Percentiles rank a stretch among this genome's conserved stretches.
These are phyloP conservation scores for Lipomyces japonicus DNA, from an alignment of 805 yeast genomes.

Conservation along the genomic window DNA sequence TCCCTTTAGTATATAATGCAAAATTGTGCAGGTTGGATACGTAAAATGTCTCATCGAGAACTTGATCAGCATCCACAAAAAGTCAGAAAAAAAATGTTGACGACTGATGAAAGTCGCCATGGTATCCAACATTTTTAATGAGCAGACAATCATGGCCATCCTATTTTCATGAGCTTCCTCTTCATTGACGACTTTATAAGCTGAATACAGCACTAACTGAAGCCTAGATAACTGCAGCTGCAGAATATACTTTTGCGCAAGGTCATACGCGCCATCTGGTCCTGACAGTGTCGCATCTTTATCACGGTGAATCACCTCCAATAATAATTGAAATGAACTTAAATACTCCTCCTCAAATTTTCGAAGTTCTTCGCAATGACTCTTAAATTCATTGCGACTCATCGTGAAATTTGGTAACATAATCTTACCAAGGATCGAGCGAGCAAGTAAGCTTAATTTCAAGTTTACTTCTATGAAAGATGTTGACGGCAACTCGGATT, in stretches of 20 bases:
- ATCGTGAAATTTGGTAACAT: conserved; percentile 6
- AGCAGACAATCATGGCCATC: conserved; percentile 3
- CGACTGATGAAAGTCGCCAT: conserved; percentile 15
- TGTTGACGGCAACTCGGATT: conserved; percentile 17
- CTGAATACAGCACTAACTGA: conserved; percentile 10
- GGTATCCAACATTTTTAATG: conserved; percentile 17
- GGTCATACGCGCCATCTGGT: conserved; percentile 22
- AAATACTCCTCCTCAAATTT: conserved; percentile 20
- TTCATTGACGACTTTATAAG: conserved; percentile 7
- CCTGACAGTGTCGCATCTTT: conserved; percentile 12
- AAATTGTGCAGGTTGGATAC: neutral
- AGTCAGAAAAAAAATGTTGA: conserved; percentile 16
- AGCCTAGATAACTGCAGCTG: conserved; percentile 15
- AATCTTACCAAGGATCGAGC: conserved; percentile 5
- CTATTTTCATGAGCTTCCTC: neutral
- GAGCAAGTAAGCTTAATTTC: conserved; percentile 14
- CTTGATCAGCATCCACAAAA: conserved; percentile 16
- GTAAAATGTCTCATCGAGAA: conserved; percentile 8
- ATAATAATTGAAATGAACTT: conserved; percentile 21
- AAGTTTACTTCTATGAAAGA: conserved; percentile 11
- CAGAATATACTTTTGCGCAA: conserved; percentile 21
- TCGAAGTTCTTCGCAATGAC: neutral
- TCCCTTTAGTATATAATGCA: neutral
- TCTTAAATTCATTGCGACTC: conserved; percentile 7
- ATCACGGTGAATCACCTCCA: conserved; percentile 22